These are phyloP conservation scores for Fistulinella staudtii DNA, from an alignment of 1,284 basidiomycete species.

Conservation along the genomic window DNA sequence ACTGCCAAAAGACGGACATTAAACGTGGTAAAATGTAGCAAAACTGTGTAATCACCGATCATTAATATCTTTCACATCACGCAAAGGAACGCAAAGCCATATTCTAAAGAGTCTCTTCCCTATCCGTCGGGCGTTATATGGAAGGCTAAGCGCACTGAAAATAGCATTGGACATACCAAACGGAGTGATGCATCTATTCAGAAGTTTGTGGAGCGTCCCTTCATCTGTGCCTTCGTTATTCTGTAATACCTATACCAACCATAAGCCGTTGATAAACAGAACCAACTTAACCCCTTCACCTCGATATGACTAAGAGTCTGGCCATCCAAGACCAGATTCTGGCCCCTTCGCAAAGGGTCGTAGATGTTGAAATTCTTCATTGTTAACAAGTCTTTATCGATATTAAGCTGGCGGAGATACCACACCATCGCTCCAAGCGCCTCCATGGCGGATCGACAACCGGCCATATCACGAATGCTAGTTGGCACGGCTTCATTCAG, in stretches of 20 bases:
- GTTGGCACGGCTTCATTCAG: slow-evolving; percentile 61
- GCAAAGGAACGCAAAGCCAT: slow-evolving; percentile 89
- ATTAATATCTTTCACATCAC: slow-evolving; percentile 79
- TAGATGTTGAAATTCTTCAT: slow-evolving; percentile 97
- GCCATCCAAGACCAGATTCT: slow-evolving; percentile 84
- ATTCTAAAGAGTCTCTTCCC: slow-evolving; percentile 91
- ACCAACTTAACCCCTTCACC: slow-evolving; percentile 39
- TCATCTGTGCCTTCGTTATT: slow-evolving; percentile 92
- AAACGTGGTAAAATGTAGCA: slow-evolving; percentile 8
- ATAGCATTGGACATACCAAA: slow-evolving; percentile 56
- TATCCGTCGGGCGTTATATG: slow-evolving; percentile 28
- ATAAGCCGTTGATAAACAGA: slow-evolving; percentile 11
- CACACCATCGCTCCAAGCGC: slow-evolving; percentile 89
- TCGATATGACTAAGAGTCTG: slow-evolving; percentile 93
- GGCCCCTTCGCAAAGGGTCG: slow-evolving; percentile 86
- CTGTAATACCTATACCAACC: slow-evolving; percentile 59
- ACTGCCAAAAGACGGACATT: slow-evolving; percentile 39
- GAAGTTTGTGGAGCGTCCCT: slow-evolving; percentile 78
- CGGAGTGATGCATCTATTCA: slow-evolving; percentile 85
- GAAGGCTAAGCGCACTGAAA: slow-evolving; percentile 7
- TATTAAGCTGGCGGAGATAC: slow-evolving; percentile 89
- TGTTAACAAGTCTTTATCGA: slow-evolving; percentile 88
- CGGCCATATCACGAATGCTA: slow-evolving; percentile 70
- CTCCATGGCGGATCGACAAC: slow-evolving; percentile 67
- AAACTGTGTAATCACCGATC: slow-evolving; percentile 53